Evolutionary conservation across 139 green algal genomes (phyloP).

Genomic region (Volvox reticuliferus): DNA sequence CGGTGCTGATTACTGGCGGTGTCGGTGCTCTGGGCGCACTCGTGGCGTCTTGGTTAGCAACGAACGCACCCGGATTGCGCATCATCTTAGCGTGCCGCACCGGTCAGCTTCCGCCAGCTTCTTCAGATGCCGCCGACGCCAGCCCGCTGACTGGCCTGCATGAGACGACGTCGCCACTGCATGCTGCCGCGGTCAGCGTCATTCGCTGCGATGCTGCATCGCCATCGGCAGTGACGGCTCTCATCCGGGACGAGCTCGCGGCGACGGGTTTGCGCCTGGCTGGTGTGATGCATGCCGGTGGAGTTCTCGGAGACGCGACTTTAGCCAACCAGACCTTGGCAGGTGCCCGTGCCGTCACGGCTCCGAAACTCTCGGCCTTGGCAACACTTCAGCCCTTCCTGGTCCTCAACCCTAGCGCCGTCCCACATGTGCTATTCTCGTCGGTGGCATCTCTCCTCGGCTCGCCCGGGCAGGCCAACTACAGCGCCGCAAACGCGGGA

Average conservation of each 20-base stretch:
- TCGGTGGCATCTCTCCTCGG: slow-evolving; percentile 86
- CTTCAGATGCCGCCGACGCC: not conserved
- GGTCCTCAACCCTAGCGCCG: not conserved
- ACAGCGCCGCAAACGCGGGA: slow-evolving; percentile 79
- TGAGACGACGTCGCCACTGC: slow-evolving; percentile 28
- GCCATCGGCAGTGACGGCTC: not conserved
- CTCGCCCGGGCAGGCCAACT: slow-evolving; percentile 87
- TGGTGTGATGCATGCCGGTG: slow-evolving; percentile 62
- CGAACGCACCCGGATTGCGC: slow-evolving; percentile 23
- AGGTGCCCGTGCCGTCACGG: slow-evolving; percentile 57
- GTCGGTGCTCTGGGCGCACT: slow-evolving; percentile 69
- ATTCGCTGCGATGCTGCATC: slow-evolving; percentile 33
- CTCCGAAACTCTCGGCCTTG: slow-evolving; percentile 64
- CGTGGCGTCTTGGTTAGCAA: slow-evolving; percentile 63
- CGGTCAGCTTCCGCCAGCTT: slow-evolving; percentile 36
- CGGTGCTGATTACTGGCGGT: slow-evolving; percentile 70
- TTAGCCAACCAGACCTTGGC: slow-evolving; percentile 37
- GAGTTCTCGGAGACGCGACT: slow-evolving; percentile 62
- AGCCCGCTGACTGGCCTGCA: not conserved
- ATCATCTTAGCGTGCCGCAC: slow-evolving; percentile 66
- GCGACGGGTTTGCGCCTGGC: slow-evolving; percentile 53
- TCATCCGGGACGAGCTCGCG: slow-evolving; percentile 52
- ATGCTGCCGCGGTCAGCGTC: slow-evolving; percentile 45
- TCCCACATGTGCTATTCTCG: slow-evolving; percentile 82
- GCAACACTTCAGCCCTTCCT: not conserved